phyloP scores from a whole-genome alignment of 345 rosid genomes.

The Excoecaria agallocha region DNA sequence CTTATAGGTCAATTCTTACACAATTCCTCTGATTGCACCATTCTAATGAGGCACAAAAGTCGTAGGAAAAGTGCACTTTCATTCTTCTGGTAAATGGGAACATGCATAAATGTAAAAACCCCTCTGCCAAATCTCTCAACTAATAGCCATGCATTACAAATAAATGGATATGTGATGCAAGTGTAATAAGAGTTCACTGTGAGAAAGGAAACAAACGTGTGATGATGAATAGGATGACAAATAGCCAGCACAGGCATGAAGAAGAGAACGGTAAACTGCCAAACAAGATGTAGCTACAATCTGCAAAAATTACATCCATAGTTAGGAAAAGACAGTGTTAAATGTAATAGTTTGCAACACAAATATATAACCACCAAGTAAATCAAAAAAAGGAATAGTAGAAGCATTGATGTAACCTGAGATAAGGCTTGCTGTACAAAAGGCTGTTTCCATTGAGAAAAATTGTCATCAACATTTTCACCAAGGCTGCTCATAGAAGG shows the following conservation, averaged over 20 bases:
- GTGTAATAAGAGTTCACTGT: conserved; percentile 11
- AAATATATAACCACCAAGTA: conserved; percentile 3
- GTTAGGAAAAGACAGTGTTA: conserved; percentile 21
- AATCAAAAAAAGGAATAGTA: not conserved
- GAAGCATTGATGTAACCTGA: conserved; percentile 42
- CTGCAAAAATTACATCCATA: conserved; percentile 44
- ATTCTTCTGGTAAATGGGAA: not conserved
- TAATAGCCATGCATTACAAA: not conserved
- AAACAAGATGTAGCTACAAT: conserved; percentile 64
- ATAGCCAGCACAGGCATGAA: conserved; percentile 72
- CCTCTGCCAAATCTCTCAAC: not conserved
- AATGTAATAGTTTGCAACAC: conserved; percentile 8
- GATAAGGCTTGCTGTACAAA: conserved; percentile 66
- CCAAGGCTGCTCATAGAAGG: conserved; percentile 46
- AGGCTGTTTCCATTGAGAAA: conserved; percentile 71
- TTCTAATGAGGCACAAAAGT: not conserved
- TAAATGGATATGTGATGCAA: conserved; percentile 8
- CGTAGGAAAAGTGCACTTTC: not conserved
- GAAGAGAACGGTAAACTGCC: conserved; percentile 55
- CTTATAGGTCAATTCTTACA: not conserved
- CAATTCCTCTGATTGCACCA: not conserved
- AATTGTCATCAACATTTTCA: conserved; percentile 56
- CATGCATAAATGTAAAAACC: not conserved
- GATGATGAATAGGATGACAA: conserved; percentile 74
- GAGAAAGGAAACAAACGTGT: conserved; percentile 57